These are phyloP conservation scores for Cystobasidiopsis lactophilus DNA, from an alignment of 768 basidiomycete species.

Conservation along the genomic window DNA sequence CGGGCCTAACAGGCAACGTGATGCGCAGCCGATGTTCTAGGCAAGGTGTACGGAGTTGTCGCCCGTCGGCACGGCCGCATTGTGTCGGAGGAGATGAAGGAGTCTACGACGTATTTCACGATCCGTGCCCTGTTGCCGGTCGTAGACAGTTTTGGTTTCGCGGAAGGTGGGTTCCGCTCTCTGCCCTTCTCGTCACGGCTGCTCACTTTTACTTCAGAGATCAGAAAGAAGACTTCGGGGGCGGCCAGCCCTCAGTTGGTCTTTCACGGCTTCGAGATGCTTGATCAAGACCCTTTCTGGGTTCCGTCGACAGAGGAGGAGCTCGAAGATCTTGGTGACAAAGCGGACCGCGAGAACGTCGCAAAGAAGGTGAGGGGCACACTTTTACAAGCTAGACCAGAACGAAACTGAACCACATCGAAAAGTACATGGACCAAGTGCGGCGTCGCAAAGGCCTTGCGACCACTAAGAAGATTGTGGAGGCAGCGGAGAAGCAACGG, in stretches of 20 bases:
- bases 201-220: constrained; percentile 53
- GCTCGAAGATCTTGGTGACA: constrained; percentile 60
- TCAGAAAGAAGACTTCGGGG: constrained; percentile 84
- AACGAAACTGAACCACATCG: no score
- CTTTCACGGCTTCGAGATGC: constrained; percentile 85
- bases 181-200: not conserved
- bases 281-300: constrained; percentile 37
- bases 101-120: constrained; percentile 84
- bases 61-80: constrained; percentile 76
- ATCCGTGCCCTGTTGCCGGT: constrained; percentile 78
- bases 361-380: constrained; percentile 36
- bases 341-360: constrained; percentile 78
- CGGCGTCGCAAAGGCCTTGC: constrained; percentile 86
- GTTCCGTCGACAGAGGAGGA: constrained; percentile 18
- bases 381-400: no score
- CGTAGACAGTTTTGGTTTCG: constrained; percentile 92
- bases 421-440: constrained; percentile 60
- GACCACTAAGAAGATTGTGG: constrained; percentile 80
- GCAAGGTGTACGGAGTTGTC: constrained; percentile 90
- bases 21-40: constrained; percentile 70
- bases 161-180: constrained; percentile 44
- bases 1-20: no score
- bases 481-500: constrained; percentile 90
- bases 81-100: constrained; percentile 94
- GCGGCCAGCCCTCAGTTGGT: constrained; percentile 93